Evolutionary conservation across 2,329 filamentous ascomycete genomes (phyloP), one percentile per base, ranked within the genome.

Genomic region (Lasiodiplodia sp.): DNA sequence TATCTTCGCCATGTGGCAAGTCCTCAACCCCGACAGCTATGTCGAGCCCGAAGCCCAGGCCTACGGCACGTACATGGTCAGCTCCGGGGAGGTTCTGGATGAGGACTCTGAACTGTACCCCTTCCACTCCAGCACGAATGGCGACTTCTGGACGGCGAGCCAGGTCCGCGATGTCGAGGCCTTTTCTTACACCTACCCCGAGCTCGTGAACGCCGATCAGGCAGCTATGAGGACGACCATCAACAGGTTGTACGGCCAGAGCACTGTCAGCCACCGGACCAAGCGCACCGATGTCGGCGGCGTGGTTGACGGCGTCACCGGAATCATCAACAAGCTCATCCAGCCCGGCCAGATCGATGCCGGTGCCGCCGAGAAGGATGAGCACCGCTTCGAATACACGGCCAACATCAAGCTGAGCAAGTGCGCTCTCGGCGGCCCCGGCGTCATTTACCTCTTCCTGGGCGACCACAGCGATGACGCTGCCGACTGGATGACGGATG

Each of bases 121-220:
- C 0, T 94, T 95, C 77, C 89, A 88, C 72, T 81, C 84, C 56
- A 83, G 86, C 67, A 74, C 78, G 2, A 81, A 85, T 64, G 88
- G 89, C 57, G 84, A 83, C 1, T 92, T 91, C 76, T 94, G 90
- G 88, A 91, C 86, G 7, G 91, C 91, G 0, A 85, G 89, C 65
- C 84, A 82, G 70, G 84, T 88, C 14, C 86, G 90, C 37, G 83
- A 86, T 51, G 87, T 87, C 7, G 83, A 84, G 31, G 82, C 81
- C 1, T 91, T 96, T 77, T 90, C 90, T 16, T 96, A 96, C 76
- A 89, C 88, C 0, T 96, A 96, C 75, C 84, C 88, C 0, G 92
- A 95, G 72, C 86, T 89, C 38, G 72, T 82, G 18, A 73, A 72
- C 65, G 55, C 56, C 6, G 80, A 77, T 10, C 69, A 69, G 67